Base-by-base conservation (phyloP, 108 stramenopile species). In the Seminavis robusta region DNA sequence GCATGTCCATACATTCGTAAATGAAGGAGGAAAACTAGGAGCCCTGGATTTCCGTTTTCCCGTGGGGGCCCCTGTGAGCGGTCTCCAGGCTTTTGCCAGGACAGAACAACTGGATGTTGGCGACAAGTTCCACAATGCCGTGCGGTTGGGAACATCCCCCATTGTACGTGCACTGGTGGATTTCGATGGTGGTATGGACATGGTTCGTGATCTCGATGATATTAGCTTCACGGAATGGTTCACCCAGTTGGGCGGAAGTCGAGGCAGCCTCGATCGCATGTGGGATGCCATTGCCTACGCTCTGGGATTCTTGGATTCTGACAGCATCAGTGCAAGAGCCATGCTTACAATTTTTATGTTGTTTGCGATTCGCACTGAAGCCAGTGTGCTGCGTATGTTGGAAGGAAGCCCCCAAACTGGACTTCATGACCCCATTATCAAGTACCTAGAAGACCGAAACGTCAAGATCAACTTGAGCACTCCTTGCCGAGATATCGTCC, bases 221-320 rank as follows among this genome's bases (percentile, higher is more conserved):
- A 92, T 97, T 41, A 80, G 88, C 52, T 97, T 97, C 63, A 90
- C 91, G n/a, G 92, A 97, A 64, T 97, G 96, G 96, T 97, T 97
- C 63, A 79, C 83, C 29, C 73, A 88, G 40, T 65, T 92, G 41
- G 96, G 96, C 27, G 96, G 96, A 23, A 77, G 65, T 15, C 73
- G 96, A 23, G 96, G 92, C 39, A 86, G 84, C 52, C 66, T 97
- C 37, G 86, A 93, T 37, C 72, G 96, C 25, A 88, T 97, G 94
- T 97, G 96, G 96, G 96, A 97, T 72, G 92, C 96, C 43, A 95
- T 97, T 50, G 96, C 96, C 23, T 97, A 97, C 57, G 96, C 96
- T 40, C 74, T 97, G 46, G 96, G 96, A 50, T 97, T 97, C 71
- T 61, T 97, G 42, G 96, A 97, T 67, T 97, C 94, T 65, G 96